A percentile compares a stretch with the other conserved stretches of the same genome.
These are phyloP conservation scores for Xenoacremonium recifei DNA, from an alignment of 2,329 filamentous ascomycete species.

Conservation along the genomic window DNA sequence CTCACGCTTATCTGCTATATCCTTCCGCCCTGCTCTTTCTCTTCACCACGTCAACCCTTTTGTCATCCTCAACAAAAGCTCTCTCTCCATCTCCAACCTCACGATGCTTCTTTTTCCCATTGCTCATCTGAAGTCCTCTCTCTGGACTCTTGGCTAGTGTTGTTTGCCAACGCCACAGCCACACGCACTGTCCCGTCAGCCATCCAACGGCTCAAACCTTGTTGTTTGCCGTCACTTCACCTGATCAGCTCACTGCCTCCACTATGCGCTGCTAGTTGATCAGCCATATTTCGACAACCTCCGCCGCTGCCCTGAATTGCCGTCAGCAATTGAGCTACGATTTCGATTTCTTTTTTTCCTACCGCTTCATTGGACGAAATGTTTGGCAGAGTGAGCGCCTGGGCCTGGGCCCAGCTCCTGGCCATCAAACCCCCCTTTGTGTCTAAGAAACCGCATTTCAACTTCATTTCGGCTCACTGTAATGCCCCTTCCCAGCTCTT, in stretches of 20 bases:
- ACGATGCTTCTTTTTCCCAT: conserved; percentile 19
- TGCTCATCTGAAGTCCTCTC: conserved; percentile 19
- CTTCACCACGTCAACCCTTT: background rate
- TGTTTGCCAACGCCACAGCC: background rate
- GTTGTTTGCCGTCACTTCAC: no score
- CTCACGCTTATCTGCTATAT: background rate
- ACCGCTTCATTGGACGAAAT: conserved; percentile 21
- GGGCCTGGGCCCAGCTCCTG: conserved; percentile 42
- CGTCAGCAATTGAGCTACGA: no score
- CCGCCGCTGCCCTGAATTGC: background rate
- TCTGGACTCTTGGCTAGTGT: conserved; percentile 21
- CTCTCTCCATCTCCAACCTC: background rate
- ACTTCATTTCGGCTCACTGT: conserved; percentile 83
- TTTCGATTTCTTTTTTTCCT: conserved; percentile 5
- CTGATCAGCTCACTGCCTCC: background rate
- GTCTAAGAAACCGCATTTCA: conserved; percentile 65
- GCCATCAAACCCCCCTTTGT: conserved; percentile 56
- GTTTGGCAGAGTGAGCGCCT: conserved; percentile 33
- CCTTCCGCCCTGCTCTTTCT: background rate
- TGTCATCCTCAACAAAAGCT: no score
- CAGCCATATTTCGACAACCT: background rate
- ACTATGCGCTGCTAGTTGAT: background rate
- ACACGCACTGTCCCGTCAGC: background rate
- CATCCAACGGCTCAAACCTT: background rate
- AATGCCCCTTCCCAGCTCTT: conserved; percentile 31